phyloP scores from a whole-genome alignment of 177 flowering plant species.

The Vitis hybrid region DNA sequence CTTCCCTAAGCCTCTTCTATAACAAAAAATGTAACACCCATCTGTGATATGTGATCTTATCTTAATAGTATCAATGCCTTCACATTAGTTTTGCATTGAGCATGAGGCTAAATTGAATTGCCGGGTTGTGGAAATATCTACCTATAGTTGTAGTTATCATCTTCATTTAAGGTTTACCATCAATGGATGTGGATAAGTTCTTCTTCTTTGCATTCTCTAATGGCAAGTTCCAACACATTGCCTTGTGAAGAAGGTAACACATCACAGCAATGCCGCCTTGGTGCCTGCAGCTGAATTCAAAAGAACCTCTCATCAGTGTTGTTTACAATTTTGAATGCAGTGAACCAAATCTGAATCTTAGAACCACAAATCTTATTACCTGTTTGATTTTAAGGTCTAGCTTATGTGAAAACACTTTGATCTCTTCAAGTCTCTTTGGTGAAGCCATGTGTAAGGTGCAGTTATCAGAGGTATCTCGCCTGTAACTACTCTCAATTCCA shows the following conservation, averaged over 20 bases:
- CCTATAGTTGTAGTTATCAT: neutral
- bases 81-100: too few relatives aligned
- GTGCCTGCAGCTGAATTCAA: conserved; percentile 48
- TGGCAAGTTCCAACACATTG: conserved; percentile 41
- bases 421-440: conserved; percentile 43
- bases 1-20: too few relatives aligned
- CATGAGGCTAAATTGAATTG: too few relatives aligned
- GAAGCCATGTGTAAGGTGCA: conserved; percentile 36
- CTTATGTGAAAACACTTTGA: conserved; percentile 52
- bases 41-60: too few relatives aligned
- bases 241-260: conserved; percentile 44
- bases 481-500: conserved; percentile 36
- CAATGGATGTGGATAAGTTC: conserved; percentile 53
- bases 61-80: too few relatives aligned
- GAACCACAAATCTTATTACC: conserved; percentile 29
- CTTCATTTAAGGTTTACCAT: neutral
- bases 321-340: neutral
- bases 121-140: too few relatives aligned
- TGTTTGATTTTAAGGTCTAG: conserved; percentile 39
- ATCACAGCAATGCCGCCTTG: conserved; percentile 77
- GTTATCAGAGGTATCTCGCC: conserved; percentile 22
- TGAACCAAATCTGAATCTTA: neutral
- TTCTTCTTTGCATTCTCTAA: conserved; percentile 70
- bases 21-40: too few relatives aligned
- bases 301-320: neutral